Base-by-base conservation (phyloP, 768 basidiomycete genomes). In the Austroboletus festivus region DNA sequence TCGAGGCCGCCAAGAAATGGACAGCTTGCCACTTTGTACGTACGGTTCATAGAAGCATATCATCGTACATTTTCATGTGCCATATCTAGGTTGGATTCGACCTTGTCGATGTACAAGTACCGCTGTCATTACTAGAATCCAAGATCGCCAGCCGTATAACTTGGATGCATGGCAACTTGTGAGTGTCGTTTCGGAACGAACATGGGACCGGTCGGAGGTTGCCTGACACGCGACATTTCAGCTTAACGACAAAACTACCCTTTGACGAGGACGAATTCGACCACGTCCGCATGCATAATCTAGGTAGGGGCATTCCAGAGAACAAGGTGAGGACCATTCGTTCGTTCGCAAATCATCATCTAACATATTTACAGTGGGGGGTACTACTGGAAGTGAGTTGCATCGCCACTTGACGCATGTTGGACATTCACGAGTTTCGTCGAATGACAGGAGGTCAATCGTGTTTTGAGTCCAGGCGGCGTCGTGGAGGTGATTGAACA, bases 201-300 rank as follows among this genome's bases (percentile, higher is more conserved):
- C 33, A 22, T 21, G 28, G n/a, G 24, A 18, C 39, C 10, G 12
- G 37, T 47, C 37, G 7, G 31, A 44, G 22, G 18, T 41, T 22
- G 20, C 31, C 34, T 51, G 47, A 58, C 38, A 30, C 19, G 11
- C 16, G 4, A 38, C 16, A 21, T 46, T 16, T 30, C 53, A 89
- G 87, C 63, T 67, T 90, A 56, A 86, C 86, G 40, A 86, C 80
- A 11, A 85, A 76, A 56, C 72, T 90, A 18, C 88, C 88, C 0
- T 90, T 89, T 59, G 86, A 89, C 15, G 88, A 89, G 46, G 86
- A 89, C 51, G 81, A 85, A 56, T 90, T 90, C 52, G 88, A 90
- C 63, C 80, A 86, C 62, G 80, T 90, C n/a, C 89, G 85, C 56
- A 78, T 89, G 43, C 74, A 79, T 50, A 70, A 72, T 42, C 78